Evolutionary conservation across 75 land plant genomes (phyloP).

Genomic region (Gnetum montanum): DNA sequence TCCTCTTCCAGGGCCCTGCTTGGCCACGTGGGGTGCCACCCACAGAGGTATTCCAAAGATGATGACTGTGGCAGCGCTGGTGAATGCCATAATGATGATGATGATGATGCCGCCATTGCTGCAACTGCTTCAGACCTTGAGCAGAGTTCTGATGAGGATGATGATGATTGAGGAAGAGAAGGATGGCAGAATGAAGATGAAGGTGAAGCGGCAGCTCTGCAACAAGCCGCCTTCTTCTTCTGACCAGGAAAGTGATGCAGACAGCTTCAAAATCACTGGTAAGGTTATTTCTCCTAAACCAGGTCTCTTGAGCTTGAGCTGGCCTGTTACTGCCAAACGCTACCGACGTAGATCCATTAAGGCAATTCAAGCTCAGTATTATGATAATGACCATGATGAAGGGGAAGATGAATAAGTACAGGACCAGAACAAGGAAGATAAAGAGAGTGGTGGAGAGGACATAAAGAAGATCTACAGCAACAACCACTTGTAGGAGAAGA

Average conservation of each 20-base stretch:
- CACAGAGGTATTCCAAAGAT: slow-evolving; percentile 56
- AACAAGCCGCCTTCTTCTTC: no score
- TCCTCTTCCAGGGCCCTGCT: slow-evolving; percentile 42
- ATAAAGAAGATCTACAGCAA: no score
- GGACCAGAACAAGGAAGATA: no score
- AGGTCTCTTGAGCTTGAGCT: neutral
- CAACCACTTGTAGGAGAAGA: no score
- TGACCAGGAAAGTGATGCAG: neutral
- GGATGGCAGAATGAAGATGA: neutral
- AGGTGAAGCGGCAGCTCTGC: neutral
- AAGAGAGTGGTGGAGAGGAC: no score
- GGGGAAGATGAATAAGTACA: neutral
- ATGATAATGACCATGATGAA: neutral
- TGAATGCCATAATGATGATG: neutral
- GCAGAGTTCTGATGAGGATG: slow-evolving; percentile 10
- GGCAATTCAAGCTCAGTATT: neutral
- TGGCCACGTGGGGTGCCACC: slow-evolving; percentile 80
- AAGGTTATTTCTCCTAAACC: neutral
- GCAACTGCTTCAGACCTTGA: neutral
- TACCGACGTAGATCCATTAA: slow-evolving; percentile 2
- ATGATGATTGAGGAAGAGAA: slow-evolving; percentile 1
- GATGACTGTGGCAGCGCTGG: neutral
- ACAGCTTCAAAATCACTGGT: neutral
- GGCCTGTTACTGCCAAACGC: slow-evolving; percentile 8
- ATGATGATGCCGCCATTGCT: neutral